These are phyloP conservation scores for Coniochaeta prunicola DNA, from an alignment of 2,329 filamentous ascomycete genomes.

Conservation along the genomic window DNA sequence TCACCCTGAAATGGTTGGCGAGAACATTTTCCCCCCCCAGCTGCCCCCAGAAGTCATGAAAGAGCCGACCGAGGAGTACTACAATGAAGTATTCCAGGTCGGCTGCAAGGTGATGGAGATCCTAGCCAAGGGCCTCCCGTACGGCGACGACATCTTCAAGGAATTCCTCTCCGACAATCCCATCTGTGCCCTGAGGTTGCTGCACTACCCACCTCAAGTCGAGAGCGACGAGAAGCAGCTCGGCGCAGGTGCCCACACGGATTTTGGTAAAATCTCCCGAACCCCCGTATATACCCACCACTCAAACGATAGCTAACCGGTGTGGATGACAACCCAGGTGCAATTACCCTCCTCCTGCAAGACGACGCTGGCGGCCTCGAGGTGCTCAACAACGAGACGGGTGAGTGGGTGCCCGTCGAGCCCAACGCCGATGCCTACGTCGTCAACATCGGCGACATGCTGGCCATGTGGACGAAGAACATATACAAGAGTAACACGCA, in stretches of 20 bases:
- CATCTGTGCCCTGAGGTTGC: slow-evolving; percentile 34
- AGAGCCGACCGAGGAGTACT: slow-evolving; percentile 30
- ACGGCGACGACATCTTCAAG: slow-evolving; percentile 32
- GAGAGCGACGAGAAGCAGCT: slow-evolving; percentile 21
- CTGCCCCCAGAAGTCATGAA: slow-evolving; percentile 23
- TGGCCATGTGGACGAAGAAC: slow-evolving; percentile 42
- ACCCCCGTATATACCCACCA: slow-evolving; percentile 14
- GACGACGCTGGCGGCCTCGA: slow-evolving; percentile 42
- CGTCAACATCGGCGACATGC: slow-evolving; percentile 43
- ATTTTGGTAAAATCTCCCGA: slow-evolving; percentile 45
- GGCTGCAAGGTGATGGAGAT: slow-evolving; percentile 31
- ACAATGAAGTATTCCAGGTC: slow-evolving; percentile 28
- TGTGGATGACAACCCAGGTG: slow-evolving; percentile 15
- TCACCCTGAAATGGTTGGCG: slow-evolving; percentile 32
- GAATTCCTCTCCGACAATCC: slow-evolving; percentile 33
- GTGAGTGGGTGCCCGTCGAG: slow-evolving; percentile 35
- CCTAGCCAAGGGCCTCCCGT: slow-evolving; percentile 32
- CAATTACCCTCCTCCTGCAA: slow-evolving; percentile 48
- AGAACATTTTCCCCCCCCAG: slow-evolving; percentile 27
- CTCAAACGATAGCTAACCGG: not conserved
- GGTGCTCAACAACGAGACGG: slow-evolving; percentile 35
- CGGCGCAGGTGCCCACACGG: slow-evolving; percentile 42
- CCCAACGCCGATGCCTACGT: slow-evolving; percentile 39
- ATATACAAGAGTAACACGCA: slow-evolving; percentile 46
- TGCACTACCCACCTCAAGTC: slow-evolving; percentile 40